Percentiles rank a stretch among this genome's conserved stretches.
These are phyloP conservation scores for Xylaria arbuscula DNA, from an alignment of 2,329 filamentous ascomycete species.

Conservation along the genomic window DNA sequence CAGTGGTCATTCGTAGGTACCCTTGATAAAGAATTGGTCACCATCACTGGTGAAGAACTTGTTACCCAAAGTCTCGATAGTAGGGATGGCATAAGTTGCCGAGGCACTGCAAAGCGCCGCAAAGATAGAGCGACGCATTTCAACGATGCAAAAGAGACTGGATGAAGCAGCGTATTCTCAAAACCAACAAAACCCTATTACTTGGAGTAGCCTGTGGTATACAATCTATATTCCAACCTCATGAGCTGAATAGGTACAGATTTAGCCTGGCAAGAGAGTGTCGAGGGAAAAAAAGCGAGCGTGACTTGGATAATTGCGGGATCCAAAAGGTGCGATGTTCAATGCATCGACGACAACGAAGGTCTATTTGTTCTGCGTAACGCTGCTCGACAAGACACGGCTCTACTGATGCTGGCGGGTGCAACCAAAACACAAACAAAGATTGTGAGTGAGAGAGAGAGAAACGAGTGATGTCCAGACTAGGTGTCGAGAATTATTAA, in stretches of 20 bases:
- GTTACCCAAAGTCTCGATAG: conserved; percentile 71
- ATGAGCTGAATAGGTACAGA: background rate
- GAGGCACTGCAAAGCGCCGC: conserved; percentile 52
- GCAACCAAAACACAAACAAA: conserved; percentile 33
- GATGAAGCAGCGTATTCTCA: conserved; percentile 4
- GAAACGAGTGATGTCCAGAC: background rate
- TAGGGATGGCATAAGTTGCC: conserved; percentile 56
- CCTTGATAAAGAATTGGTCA: conserved; percentile 86
- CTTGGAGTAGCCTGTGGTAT: background rate
- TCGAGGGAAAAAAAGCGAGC: conserved; percentile 20
- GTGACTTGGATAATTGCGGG: background rate
- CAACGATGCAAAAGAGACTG: conserved; percentile 28
- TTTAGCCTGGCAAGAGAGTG: background rate
- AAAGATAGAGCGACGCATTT: conserved; percentile 55
- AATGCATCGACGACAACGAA: conserved; percentile 25
- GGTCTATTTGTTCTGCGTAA: conserved; percentile 20
- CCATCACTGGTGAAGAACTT: conserved; percentile 89
- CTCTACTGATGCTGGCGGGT: conserved; percentile 30
- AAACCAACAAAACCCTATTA: conserved; percentile 12
- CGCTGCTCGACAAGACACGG: conserved; percentile 21
- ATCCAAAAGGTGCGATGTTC: conserved; percentile 17
- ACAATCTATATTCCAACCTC: conserved; percentile 1
- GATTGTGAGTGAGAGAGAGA: conserved; percentile 16
- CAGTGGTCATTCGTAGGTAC: conserved; percentile 55
- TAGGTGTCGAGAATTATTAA: background rate